Evolutionary conservation across 192 early-diverging fungal species (phyloP), one percentile per base, ranked within the genome.

Genomic region (Mortierella claussenii): DNA sequence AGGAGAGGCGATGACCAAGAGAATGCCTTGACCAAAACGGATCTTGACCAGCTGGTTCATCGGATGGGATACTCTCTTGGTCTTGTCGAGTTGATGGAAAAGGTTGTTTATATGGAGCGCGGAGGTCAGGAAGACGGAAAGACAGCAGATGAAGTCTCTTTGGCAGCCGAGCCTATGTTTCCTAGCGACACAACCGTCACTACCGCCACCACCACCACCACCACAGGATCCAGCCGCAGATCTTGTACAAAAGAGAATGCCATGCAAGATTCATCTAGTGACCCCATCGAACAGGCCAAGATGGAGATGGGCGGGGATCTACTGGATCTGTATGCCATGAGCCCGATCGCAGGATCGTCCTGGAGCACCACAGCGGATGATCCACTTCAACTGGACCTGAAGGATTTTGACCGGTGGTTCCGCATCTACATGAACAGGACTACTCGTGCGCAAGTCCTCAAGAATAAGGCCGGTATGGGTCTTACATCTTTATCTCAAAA

Each of bases 351-450:
- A 2, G 73, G 63, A 1, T 67, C 58, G 9, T 61, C 59, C 4
- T 61, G 73, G 64, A 51, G 23, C 8, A 57, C 52, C 2, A 32
- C 26, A 9, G 52, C 46, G 27, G 53, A 66, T 57, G 26, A 43
- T 7, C 42, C 45, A 30, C 15, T 27, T 3, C 28, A 59, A 7
- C 31, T 67, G 2, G 73, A 76, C 21, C 45, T 67, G 1, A 48
- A 60, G 26, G 73, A 76, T 46, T 76, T 76, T 61, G 73, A 76
- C 45, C 58, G 46, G 6, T 76, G 73, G 73, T 76, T 52, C 32
- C 56, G 55, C 5, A 32, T 55, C 4, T 76, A 76, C 37, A 55
- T 57, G 9, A 49, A 44, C 20, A 51, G 73, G 27, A 56, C 34
- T 2, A 69, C 58, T 4, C 23, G 27, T 31, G 68, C 68, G 12